phyloP scores from a whole-genome alignment of 1,139 yeast genomes.

The Yamadazyma songkhlaensis region DNA sequence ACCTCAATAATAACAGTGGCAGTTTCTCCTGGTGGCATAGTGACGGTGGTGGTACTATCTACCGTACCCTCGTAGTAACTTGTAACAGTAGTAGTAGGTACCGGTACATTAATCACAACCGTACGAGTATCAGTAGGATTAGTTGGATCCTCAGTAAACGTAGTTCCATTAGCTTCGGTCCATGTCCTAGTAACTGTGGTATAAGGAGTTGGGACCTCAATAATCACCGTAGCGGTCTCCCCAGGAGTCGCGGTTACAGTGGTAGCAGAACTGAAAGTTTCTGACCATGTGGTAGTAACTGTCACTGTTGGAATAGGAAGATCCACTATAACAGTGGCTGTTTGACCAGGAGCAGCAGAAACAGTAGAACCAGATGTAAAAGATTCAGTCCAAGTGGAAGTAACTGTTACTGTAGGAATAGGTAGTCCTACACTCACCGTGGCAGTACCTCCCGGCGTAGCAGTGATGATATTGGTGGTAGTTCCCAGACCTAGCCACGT shows the following conservation, averaged over 20 bases:
- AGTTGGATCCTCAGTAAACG: not conserved
- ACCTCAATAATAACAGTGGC: conserved; percentile 9
- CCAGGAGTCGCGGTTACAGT: conserved; percentile 11
- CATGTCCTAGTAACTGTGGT: conserved; percentile 1
- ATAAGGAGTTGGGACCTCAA: conserved; percentile 11
- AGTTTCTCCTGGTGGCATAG: conserved; percentile 11
- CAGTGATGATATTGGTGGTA: too few relatives aligned
- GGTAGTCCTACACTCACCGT: conserved; percentile 16
- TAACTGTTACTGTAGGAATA: conserved; percentile 11
- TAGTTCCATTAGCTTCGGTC: not conserved
- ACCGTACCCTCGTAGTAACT: conserved; percentile 7
- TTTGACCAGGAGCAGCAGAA: conserved; percentile 11
- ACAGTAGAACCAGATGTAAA: conserved; percentile 5
- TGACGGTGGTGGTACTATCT: conserved; percentile 4
- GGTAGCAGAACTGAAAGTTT: conserved; percentile 8
- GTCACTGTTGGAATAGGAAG: conserved; percentile 17
- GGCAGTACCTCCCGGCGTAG: conserved; percentile 3
- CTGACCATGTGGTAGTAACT: conserved; percentile 15
- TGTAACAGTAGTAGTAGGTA: conserved; percentile 7
- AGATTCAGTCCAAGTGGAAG: conserved; percentile 3
- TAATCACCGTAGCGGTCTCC: conserved; percentile 11
- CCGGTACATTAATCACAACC: conserved; percentile 11
- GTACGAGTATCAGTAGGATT: conserved; percentile 7
- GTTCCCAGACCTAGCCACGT: too few relatives aligned
- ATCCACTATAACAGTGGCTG: conserved; percentile 14